Base-by-base conservation (phyloP, 345 rosid genomes). In the Citrus inodora region DNA sequence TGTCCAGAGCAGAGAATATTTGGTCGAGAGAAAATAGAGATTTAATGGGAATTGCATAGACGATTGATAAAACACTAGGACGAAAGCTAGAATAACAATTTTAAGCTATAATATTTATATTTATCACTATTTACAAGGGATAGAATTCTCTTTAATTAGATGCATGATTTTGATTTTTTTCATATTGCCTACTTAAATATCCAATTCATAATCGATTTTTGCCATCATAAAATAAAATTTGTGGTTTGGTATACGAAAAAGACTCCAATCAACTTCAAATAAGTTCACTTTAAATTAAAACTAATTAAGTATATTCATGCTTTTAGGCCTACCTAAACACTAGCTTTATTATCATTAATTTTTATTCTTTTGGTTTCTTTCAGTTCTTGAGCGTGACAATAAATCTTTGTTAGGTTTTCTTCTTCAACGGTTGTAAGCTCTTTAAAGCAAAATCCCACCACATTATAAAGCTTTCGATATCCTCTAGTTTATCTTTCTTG, bases 381-480 rank as follows among this genome's bases (percentile, higher is more conserved):
- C 67, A 64, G 46, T 61, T 75, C 62, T 62, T 48, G 78, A 75
- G 56, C 22, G 71, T 48, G 78, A 64, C 71, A 42, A 40, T 65
- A 33, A 62, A 9, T 3, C 59, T 8, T 33, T 62, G 63, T 75
- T 62, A 42, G 60, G 69, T 62, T 75, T 42, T 63, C 53, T 60
- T 75, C 37, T 64, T 75, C 51, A 13, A 46, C 22, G 19, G 58
- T 17, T 46, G 70, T 28, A 5, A 46, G 68, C 58, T 61, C 33
- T 25, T 6, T 6, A 40, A 35, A 27, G 38, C 22, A 42, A 35
- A 35, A 63, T 62, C 70, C 60, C 78, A 74, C 70, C 40, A 19
- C 68, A 42, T 42, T 42, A 74, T 38, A 22, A 37, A 28, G 25
- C 40, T 40, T 69, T 69, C 30, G 13, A 69, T 11, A 25, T 61